Conservation (phyloP, 441 rosid genomes). For the Aquilaria agallochum region DNA sequence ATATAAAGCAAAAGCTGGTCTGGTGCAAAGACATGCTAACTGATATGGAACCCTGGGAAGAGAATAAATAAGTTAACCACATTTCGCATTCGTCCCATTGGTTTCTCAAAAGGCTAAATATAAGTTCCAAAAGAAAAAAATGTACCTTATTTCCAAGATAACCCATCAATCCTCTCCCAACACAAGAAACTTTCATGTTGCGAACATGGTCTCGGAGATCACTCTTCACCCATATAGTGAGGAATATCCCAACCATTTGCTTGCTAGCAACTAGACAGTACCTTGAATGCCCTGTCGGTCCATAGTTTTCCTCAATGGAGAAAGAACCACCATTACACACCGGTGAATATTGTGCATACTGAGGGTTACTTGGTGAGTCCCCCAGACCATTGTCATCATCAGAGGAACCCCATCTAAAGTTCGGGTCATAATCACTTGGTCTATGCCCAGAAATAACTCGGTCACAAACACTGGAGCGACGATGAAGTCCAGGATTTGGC, state of each 20-base stretch:
- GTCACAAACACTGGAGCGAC: conserved; percentile 65
- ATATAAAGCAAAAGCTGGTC: conserved; percentile 97
- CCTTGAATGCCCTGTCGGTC: conserved; percentile 34
- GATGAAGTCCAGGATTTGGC: conserved; percentile 37
- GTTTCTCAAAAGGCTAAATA: conserved; percentile 14
- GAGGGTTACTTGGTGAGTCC: conserved; percentile 39
- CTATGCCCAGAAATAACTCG: conserved; percentile 48
- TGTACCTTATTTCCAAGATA: conserved; percentile 82
- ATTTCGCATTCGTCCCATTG: conserved; percentile 6
- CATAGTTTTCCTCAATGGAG: conserved; percentile 39
- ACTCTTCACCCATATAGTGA: conserved; percentile 70
- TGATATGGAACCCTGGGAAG: conserved; percentile 94
- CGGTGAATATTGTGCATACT: conserved; percentile 27
- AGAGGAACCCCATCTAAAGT: conserved; percentile 51
- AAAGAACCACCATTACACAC: conserved; percentile 33
- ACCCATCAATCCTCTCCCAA: conserved; percentile 88
- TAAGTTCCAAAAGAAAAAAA: conserved; percentile 8
- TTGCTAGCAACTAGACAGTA: conserved; percentile 73
- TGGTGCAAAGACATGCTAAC: conserved; percentile 96
- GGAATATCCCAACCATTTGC: conserved; percentile 81
- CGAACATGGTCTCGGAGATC: conserved; percentile 54
- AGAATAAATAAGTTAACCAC: conserved; percentile 23
- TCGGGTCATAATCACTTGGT: conserved; percentile 48
- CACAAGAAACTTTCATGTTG: conserved; percentile 72
- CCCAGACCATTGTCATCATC: conserved; percentile 52